Evolutionary conservation across 2,329 filamentous ascomycete genomes (phyloP).

Genomic region (Cordyceps javanica): DNA sequence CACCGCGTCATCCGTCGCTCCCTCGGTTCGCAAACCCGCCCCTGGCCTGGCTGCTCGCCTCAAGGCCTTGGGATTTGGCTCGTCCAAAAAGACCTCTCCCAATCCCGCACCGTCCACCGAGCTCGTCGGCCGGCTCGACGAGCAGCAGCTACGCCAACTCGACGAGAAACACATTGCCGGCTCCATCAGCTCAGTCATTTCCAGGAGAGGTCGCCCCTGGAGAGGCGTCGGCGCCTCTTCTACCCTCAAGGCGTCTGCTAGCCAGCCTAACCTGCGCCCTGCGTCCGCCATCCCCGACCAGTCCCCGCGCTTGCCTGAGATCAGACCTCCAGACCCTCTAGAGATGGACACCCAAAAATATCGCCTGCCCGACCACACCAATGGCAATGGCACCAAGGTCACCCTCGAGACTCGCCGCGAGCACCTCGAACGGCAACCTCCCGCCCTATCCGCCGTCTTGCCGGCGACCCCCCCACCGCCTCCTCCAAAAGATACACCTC

Average conservation of each 20-base stretch:
- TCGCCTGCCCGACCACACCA: slow-evolving; percentile 62
- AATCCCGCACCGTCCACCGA: slow-evolving; percentile 28
- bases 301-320: slow-evolving; percentile 43
- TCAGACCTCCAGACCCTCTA: slow-evolving; percentile 41
- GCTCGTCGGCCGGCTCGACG: slow-evolving; percentile 60
- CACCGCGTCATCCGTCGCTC: slow-evolving; percentile 19
- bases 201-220: slow-evolving; percentile 66
- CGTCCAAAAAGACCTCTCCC: slow-evolving; percentile 30
- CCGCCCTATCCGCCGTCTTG: slow-evolving; percentile 31
- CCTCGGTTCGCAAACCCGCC: slow-evolving; percentile 48
- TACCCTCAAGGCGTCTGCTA: slow-evolving; percentile 19
- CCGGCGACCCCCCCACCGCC: slow-evolving; percentile 30
- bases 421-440: slow-evolving; percentile 47
- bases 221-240: slow-evolving; percentile 50
- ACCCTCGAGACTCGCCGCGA: slow-evolving; percentile 52
- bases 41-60: slow-evolving; percentile 59
- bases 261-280: slow-evolving; percentile 19
- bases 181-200: slow-evolving; percentile 44
- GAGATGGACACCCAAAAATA: slow-evolving; percentile 71
- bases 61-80: slow-evolving; percentile 57
- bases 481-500: slow-evolving; percentile 36
- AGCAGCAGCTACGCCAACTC: slow-evolving; percentile 63
- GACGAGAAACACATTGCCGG: slow-evolving; percentile 60
- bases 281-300: slow-evolving; percentile 23
- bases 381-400: slow-evolving; percentile 61